Evolutionary conservation across 306 rosid genomes (phyloP).

Genomic region (Inga oerstediana): DNA sequence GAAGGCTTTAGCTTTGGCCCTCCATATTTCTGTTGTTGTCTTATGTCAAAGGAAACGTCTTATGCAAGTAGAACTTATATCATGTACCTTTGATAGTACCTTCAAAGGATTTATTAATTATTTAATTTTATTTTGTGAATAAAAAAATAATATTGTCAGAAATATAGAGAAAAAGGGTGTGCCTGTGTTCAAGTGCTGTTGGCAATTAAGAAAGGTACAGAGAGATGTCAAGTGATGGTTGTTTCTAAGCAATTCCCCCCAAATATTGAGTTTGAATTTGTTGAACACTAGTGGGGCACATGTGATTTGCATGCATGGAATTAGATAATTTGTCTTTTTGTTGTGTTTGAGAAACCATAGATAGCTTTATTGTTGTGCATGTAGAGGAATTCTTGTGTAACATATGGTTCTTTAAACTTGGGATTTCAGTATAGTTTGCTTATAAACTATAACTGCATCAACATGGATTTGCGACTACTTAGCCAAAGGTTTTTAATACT

Average conservation of each 20-base stretch:
- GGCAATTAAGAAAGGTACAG: not conserved
- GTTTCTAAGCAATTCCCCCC: not conserved
- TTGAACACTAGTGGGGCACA: not conserved
- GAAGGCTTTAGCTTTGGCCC: slow-evolving; percentile 53
- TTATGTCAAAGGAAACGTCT: slow-evolving; percentile 19
- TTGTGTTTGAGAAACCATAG: not conserved
- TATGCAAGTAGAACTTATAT: slow-evolving; percentile 7
- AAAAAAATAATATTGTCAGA: not conserved
- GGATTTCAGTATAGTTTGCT: not conserved
- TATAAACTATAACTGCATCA: too few species aligned
- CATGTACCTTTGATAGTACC: slow-evolving; percentile 17
- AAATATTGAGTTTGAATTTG: not conserved
- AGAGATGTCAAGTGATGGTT: not conserved
- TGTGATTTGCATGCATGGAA: not conserved
- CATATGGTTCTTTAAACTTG: not conserved
- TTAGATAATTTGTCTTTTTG: not conserved
- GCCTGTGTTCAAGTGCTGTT: not conserved
- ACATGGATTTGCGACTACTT: not conserved
- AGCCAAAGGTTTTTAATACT: not conserved
- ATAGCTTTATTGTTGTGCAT: not conserved
- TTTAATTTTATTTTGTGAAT: not conserved
- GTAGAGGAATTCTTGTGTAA: not conserved
- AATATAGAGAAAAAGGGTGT: not conserved
- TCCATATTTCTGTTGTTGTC: slow-evolving; percentile 47
- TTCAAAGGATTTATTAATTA: not conserved